Base-by-base conservation (phyloP, 2,329 filamentous ascomycete species). In the Paraphoma sp. region DNA sequence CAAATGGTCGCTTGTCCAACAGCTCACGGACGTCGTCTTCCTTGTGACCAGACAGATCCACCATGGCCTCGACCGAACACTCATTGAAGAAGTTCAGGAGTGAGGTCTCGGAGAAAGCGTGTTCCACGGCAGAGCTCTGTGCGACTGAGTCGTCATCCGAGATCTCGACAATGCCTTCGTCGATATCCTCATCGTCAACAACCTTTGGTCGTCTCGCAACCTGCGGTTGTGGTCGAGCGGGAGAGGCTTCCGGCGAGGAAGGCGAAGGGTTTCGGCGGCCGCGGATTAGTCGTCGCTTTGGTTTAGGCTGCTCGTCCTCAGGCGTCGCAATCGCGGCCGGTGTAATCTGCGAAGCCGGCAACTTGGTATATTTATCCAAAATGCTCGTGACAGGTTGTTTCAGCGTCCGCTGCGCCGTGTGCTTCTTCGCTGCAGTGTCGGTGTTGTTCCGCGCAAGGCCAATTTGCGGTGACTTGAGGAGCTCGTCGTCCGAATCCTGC, bases 31-130 rank as follows among this genome's bases (percentile, higher is more conserved):
- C 88, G 45, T 88, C 83, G 6, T 88, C 86, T 63, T 89, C 84
- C 36, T 89, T 88, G 57, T 90, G 87, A 31, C 88, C 88, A 0
- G 92, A 92, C 58, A 97, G 88, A 64, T 96, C 93, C 1, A 90
- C 86, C 42, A 99, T 84, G 54, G 94, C 91, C 36, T 89, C 85
- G 9, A 86, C 80, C 5, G 87, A 86, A 73, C 91, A 95, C 0
- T 83, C 87, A 70, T 98, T 98, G 76, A 99, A 88, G 69, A 93
- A 96, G 7, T 87, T 84, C 29, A 98, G 80, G 6, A 97, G 85
- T 53, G 83, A 83, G 4, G 69, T 70, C 30, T 86, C 82, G 41
- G 86, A 72, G 30, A 72, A 65, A 16, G 48, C 57, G 28, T 61
- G 67, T 9, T 76, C 70, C 12, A 56, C 61, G 6, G 58, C 67